phyloP scores from a whole-genome alignment of 331 rosid species.

The Pyracantha coccinea region DNA sequence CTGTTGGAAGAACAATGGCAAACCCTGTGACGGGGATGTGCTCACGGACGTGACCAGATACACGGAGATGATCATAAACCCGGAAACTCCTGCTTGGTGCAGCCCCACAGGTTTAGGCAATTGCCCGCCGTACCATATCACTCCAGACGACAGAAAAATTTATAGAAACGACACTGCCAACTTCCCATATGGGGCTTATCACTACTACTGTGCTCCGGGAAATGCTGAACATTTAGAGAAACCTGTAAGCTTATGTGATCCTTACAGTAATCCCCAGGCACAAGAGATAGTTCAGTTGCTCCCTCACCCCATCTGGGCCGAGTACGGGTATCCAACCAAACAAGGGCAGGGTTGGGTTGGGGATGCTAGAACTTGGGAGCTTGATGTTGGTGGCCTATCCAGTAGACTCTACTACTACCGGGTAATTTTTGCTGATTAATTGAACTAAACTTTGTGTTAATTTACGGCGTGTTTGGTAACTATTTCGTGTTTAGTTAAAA shows the following conservation, averaged over 20 bases:
- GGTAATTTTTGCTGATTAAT: slow-evolving; percentile 16
- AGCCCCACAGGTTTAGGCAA: slow-evolving; percentile 34
- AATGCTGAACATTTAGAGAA: slow-evolving; percentile 51
- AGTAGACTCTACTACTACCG: slow-evolving; percentile 68
- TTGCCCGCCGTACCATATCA: slow-evolving; percentile 76
- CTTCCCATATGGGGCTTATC: slow-evolving; percentile 76
- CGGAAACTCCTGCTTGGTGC: slow-evolving; percentile 79
- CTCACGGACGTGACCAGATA: slow-evolving; percentile 72
- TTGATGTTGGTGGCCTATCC: slow-evolving; percentile 70
- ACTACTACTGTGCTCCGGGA: slow-evolving; percentile 78
- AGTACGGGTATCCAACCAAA: slow-evolving; percentile 69
- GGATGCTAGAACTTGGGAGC: slow-evolving; percentile 71
- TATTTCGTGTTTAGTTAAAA: too few relatives aligned
- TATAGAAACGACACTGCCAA: slow-evolving; percentile 57
- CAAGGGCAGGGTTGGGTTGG: slow-evolving; percentile 75
- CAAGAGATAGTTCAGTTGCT: slow-evolving; percentile 74
- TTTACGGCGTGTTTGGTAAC: too few relatives aligned
- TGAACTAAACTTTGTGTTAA: too few relatives aligned
- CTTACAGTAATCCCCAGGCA: slow-evolving; percentile 83
- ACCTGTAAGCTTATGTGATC: slow-evolving; percentile 59
- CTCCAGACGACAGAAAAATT: slow-evolving; percentile 50
- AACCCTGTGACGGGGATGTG: slow-evolving; percentile 56
- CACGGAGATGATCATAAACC: slow-evolving; percentile 81
- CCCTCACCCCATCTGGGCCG: slow-evolving; percentile 76
- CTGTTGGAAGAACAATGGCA: slow-evolving; percentile 87